Base-by-base conservation (phyloP, 2,329 filamentous ascomycete species). In the Trichophyton verrucosum region DNA sequence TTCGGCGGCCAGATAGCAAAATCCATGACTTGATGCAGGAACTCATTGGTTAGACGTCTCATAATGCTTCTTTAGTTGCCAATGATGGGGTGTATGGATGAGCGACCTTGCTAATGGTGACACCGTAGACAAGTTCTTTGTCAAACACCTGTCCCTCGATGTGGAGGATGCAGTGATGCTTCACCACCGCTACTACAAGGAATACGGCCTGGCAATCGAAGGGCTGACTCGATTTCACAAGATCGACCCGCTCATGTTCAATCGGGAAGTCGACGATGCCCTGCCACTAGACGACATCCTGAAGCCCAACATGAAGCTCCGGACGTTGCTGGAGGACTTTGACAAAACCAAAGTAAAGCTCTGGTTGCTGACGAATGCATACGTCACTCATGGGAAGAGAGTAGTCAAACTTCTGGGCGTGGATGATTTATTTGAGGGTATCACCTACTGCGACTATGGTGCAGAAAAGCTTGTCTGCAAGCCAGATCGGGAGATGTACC, bases 291-390 rank as follows among this genome's bases (percentile, higher is more conserved):
- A 96, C 69, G 79, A 82, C 17, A 83, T 97, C 69, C 87, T 99
- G 71, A 86, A 86, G 70, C 89, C 90, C 0, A 84, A 95, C 68
- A 81, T 85, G 0, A 79, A 85, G 68, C 79, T 97, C 47, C 86
- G 89, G 57, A 79, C 82, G 68, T 75, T 99, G 53, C 83, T 99
- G 4, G 79, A 87, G 72, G 88, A 91, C 65, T 85, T 99, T 60
- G 91, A 99, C 74, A 86, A 75, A 62, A 82, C 78, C 68, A 95
- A 95, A 72, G 88, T 96, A 65, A 90, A 85, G 65, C 78, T 91
- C 33, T 99, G 95, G 94, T 83, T 99, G 1, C 87, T 99, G 68
- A 99, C 95, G 1, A 99, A 99, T 70, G 94, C 95, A 22, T 96
- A 99, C 69, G 78, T 95, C 65, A 97, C 81, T 38, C 94, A 99